Percentiles rank a stretch among this genome's conserved stretches.
Conservation (phyloP, 768 basidiomycete species). For the Russula foetens region DNA sequence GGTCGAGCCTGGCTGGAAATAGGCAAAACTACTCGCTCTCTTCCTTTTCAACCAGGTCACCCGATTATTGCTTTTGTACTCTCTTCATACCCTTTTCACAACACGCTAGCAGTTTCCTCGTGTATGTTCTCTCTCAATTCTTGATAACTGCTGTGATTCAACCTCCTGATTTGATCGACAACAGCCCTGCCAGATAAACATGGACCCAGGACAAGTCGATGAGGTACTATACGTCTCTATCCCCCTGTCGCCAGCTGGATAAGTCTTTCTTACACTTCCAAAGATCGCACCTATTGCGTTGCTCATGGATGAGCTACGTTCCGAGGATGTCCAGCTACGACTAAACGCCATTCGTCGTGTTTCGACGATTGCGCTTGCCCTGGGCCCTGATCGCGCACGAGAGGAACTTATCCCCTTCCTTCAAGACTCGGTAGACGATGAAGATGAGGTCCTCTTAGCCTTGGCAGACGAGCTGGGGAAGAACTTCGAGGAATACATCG, state of each 20-base stretch:
- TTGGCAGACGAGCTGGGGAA: constrained; percentile 92
- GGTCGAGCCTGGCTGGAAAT: constrained; percentile 1
- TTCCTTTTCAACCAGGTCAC: neutral
- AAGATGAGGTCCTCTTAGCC: constrained; percentile 95
- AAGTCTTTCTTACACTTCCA: neutral
- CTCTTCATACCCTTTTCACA: constrained; percentile 6
- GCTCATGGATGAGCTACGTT: constrained; percentile 95
- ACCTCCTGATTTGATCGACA: neutral
- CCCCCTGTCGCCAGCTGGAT: neutral
- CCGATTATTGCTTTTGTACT: neutral
- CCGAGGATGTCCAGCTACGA: constrained; percentile 94
- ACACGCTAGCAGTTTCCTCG: neutral
- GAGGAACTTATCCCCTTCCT: constrained; percentile 96
- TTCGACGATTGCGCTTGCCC: constrained; percentile 94
- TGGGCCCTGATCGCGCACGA: constrained; percentile 90
- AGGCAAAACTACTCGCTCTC: constrained; percentile 1
- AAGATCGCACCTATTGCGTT: constrained; percentile 93
- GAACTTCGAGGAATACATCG: constrained; percentile 90
- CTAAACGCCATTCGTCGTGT: constrained; percentile 96
- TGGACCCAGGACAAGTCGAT: constrained; percentile 45
- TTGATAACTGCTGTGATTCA: neutral
- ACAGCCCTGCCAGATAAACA: neutral
- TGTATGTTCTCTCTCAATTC: neutral
- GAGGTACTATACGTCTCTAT: constrained; percentile 38
- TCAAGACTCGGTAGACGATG: constrained; percentile 98